phyloP scores from a whole-genome alignment of 768 basidiomycete species.

The Mycena capillaripes region DNA sequence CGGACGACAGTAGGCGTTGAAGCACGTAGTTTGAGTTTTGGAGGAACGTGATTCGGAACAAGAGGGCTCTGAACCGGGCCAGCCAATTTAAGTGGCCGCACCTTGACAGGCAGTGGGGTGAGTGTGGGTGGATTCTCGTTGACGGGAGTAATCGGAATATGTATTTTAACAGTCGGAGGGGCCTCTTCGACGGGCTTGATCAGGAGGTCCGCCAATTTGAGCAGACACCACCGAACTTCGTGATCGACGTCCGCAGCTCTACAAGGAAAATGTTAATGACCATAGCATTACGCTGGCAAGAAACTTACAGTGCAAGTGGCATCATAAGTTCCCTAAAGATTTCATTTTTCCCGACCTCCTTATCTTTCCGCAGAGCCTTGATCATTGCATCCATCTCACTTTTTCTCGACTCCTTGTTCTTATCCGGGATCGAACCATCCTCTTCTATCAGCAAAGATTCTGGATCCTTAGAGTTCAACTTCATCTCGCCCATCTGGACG shows the following conservation, averaged over 20 bases:
- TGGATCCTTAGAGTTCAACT: constrained; percentile 76
- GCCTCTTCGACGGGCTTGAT: constrained; percentile 88
- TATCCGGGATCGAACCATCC: constrained; percentile 81
- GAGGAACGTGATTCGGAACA: constrained; percentile 48
- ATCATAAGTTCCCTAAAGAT: constrained; percentile 84
- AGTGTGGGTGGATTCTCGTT: constrained; percentile 70
- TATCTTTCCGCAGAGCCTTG: constrained; percentile 89
- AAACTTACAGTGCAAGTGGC: constrained; percentile 82
- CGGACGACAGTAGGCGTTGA: constrained; percentile 36
- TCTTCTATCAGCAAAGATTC: constrained; percentile 90
- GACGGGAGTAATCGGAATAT: constrained; percentile 81
- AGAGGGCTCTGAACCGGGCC: constrained; percentile 56
- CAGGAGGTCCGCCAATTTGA: constrained; percentile 92
- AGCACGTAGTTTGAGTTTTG: constrained; percentile 37
- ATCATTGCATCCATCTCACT: constrained; percentile 89
- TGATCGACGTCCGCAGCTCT: constrained; percentile 86
- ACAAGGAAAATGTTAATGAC: constrained; percentile 19
- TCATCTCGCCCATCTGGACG: constrained; percentile 93
- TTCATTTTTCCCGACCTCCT: constrained; percentile 87
- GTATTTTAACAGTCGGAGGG: constrained; percentile 88
- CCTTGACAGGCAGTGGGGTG: constrained; percentile 61
- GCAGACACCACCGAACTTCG: constrained; percentile 91
- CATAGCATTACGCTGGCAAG: constrained; percentile 1
- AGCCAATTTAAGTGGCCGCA: constrained; percentile 58
- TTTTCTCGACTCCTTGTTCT: constrained; percentile 81